Evolutionary conservation across 371 early-diverging fungal genomes (phyloP).

Genomic region (Apophysomyces elegans): DNA sequence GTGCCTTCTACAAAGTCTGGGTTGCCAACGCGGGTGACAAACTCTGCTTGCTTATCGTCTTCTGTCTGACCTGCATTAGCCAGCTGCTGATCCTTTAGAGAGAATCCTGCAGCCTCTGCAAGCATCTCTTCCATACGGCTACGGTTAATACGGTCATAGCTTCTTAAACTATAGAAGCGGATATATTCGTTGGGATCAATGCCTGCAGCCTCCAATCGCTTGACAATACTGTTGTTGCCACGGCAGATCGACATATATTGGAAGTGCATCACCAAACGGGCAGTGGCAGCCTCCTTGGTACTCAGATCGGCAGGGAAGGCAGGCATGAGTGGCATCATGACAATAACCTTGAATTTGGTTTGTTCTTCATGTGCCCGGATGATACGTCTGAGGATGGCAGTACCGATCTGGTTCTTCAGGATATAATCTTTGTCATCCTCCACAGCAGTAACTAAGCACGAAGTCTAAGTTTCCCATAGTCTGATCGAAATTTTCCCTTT

Average conservation of each 20-base stretch:
- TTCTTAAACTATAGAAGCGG: conserved; percentile 73
- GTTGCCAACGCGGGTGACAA: conserved; percentile 38
- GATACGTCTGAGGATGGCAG: conserved; percentile 82
- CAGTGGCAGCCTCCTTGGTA: conserved; percentile 77
- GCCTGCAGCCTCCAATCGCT: conserved; percentile 54
- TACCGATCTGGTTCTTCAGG: conserved; percentile 79
- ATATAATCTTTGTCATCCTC: conserved; percentile 51
- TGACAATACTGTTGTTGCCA: conserved; percentile 66
- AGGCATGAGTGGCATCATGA: conserved; percentile 92
- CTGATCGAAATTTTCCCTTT: neutral
- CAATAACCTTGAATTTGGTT: conserved; percentile 83
- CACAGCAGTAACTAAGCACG: conserved; percentile 64
- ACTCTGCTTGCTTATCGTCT: conserved; percentile 19
- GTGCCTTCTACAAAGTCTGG: conserved; percentile 41
- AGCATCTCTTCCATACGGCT: conserved; percentile 39
- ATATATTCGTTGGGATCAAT: conserved; percentile 72
- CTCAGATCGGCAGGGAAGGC: conserved; percentile 88
- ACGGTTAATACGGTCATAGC: conserved; percentile 64
- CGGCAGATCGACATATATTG: conserved; percentile 79
- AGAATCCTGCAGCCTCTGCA: conserved; percentile 39
- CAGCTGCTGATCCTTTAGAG: conserved; percentile 20
- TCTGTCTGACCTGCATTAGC: neutral
- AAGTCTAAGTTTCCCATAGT: conserved; percentile 4
- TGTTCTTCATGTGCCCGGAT: conserved; percentile 71
- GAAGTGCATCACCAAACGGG: conserved; percentile 77